A percentile compares a stretch with the other conserved stretches of the same genome.
Evolutionary conservation across 345 rosid genomes (phyloP).

Genomic region (Kandelia obovata): DNA sequence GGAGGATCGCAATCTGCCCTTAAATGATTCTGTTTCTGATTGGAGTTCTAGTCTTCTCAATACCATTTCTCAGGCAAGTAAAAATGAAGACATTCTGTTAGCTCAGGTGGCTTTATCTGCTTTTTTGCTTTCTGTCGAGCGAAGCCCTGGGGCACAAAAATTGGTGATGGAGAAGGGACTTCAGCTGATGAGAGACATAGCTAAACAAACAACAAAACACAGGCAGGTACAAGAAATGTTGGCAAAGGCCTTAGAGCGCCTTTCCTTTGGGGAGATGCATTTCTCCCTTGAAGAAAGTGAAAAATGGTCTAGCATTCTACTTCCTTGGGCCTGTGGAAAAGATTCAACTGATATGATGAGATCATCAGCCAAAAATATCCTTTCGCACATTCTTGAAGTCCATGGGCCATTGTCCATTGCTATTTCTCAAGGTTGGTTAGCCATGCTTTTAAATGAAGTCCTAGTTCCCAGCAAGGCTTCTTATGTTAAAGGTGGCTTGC

Average conservation of each 20-base stretch:
- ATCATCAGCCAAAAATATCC: conserved; percentile 72
- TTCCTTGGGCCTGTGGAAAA: conserved; percentile 75
- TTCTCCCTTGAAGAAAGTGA: conserved; percentile 88
- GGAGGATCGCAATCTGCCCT: conserved; percentile 77
- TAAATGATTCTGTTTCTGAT: conserved; percentile 78
- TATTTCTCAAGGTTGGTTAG: conserved; percentile 95
- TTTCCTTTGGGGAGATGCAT: conserved; percentile 56
- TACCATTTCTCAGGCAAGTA: conserved; percentile 70
- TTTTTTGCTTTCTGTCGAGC: conserved; percentile 75
- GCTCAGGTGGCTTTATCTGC: conserved; percentile 82
- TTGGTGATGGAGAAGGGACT: conserved; percentile 84
- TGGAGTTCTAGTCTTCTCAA: conserved; percentile 93
- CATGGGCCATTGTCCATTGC: conserved; percentile 71
- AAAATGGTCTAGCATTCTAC: conserved; percentile 82
- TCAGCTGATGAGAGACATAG: conserved; percentile 70
- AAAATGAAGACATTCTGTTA: conserved; percentile 79
- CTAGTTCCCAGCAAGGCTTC: conserved; percentile 49
- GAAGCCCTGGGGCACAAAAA: conserved; percentile 61
- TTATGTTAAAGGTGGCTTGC: conserved; percentile 51
- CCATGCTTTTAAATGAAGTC: conserved; percentile 62
- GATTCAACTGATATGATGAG: conserved; percentile 51
- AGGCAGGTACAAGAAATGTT: conserved; percentile 74
- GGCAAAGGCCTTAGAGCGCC: conserved; percentile 79
- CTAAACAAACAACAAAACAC: conserved; percentile 63
- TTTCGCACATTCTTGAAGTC: conserved; percentile 75